Percentiles rank a stretch among this genome's conserved stretches.
Conservation (phyloP, 257 asterid genomes). For the Gentiana dahurica region DNA sequence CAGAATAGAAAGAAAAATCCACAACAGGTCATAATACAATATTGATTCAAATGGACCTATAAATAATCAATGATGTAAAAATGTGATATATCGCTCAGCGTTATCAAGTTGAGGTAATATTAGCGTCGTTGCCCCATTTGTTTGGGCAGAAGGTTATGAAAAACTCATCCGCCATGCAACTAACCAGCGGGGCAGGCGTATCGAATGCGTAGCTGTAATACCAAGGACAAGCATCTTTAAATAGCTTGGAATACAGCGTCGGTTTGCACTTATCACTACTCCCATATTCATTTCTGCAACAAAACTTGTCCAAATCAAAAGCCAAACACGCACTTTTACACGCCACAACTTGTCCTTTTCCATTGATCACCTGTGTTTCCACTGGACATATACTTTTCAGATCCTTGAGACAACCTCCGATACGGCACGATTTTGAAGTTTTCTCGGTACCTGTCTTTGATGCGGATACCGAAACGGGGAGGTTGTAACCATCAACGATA, state of each 20-base stretch:
- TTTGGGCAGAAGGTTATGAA: conserved; percentile 66
- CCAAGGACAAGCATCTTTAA: conserved; percentile 65
- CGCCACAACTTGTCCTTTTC: conserved; percentile 51
- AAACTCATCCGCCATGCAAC: conserved; percentile 42
- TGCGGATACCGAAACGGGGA: conserved; percentile 50
- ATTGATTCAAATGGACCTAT: neutral
- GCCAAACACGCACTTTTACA: conserved; percentile 86
- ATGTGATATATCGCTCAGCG: neutral
- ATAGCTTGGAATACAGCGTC: conserved; percentile 43
- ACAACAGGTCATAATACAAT: neutral
- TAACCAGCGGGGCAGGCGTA: conserved; percentile 44
- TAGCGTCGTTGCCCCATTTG: conserved; percentile 27
- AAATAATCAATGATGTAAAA: conserved; percentile 6
- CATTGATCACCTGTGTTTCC: conserved; percentile 39
- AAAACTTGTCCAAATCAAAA: conserved; percentile 46
- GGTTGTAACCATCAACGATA: conserved; percentile 70
- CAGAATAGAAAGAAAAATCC: neutral
- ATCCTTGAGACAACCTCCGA: conserved; percentile 44
- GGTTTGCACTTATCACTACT: conserved; percentile 62
- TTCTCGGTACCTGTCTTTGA: neutral
- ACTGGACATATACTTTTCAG: conserved; percentile 38
- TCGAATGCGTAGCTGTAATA: conserved; percentile 70
- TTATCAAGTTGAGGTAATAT: neutral
- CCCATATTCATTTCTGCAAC: conserved; percentile 61
- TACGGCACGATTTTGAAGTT: conserved; percentile 21